A percentile compares a stretch with the other conserved stretches of the same genome.
Evolutionary conservation across 192 early-diverging fungal genomes (phyloP).

Genomic region (Thamnidium elegans): DNA sequence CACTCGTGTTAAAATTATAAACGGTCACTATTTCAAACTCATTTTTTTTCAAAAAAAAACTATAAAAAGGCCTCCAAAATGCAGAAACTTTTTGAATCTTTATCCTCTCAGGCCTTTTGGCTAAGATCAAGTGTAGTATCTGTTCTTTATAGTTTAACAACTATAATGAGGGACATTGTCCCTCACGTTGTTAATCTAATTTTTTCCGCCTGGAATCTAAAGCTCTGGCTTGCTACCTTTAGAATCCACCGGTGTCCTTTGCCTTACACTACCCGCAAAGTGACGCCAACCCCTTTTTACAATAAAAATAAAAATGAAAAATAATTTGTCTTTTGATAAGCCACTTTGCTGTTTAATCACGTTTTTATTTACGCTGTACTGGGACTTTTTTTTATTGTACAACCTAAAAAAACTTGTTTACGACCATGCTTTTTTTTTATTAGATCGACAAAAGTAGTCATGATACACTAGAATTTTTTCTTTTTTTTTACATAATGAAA

Average conservation of each 20-base stretch:
- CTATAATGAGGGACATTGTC: constrained; percentile 51
- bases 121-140: constrained; percentile 92
- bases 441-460: no score
- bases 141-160: constrained; percentile 77
- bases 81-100: constrained; percentile 25
- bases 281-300: constrained; percentile 46
- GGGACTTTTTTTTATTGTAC: no score
- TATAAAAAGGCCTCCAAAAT: constrained; percentile 26
- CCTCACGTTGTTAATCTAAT: constrained; percentile 57
- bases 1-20: neutral
- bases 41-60: constrained; percentile 13
- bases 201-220: constrained; percentile 45
- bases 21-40: neutral
- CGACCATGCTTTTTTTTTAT: no score
- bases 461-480: no score
- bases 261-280: constrained; percentile 60
- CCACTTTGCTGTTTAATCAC: no score
- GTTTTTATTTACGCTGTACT: no score
- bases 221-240: constrained; percentile 49
- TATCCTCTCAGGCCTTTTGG: constrained; percentile 80
- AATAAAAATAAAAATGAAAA: constrained; percentile 22
- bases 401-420: no score
- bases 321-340: no score
- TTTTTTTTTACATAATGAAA: no score
- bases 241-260: constrained; percentile 58